A percentile compares a stretch with the other conserved stretches of the same genome.
Evolutionary conservation across 768 basidiomycete species (phyloP).

Genomic region (Trichaptum fuscoviolaceum): DNA sequence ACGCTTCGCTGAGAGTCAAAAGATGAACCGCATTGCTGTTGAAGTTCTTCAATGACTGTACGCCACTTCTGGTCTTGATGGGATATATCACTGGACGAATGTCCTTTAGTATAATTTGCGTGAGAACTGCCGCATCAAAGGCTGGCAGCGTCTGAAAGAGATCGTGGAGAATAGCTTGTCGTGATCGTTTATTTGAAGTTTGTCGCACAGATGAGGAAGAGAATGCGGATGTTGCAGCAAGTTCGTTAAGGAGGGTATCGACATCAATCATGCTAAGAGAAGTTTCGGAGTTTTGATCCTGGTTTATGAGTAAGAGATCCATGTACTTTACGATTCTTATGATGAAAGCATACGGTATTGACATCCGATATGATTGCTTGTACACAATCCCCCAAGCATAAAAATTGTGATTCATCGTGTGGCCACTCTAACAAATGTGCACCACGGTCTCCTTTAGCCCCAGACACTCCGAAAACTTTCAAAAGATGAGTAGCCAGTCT

Average conservation of each 20-base stretch:
- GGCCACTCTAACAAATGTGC: conserved; percentile 34
- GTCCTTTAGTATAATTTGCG: conserved; percentile 88
- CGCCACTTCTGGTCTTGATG: conserved; percentile 44
- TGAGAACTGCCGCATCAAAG: conserved; percentile 59
- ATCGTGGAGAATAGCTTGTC: conserved; percentile 36
- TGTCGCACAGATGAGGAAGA: conserved; percentile 45
- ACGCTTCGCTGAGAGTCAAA: conserved; percentile 57
- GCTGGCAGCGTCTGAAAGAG: conserved; percentile 61
- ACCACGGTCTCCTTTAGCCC: conserved; percentile 20
- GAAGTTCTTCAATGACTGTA: conserved; percentile 45
- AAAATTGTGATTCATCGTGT: conserved; percentile 24
- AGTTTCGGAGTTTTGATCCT: conserved; percentile 30
- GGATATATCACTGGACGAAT: conserved; percentile 76
- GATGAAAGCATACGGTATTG: not conserved
- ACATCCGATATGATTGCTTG: not conserved
- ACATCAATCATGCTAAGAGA: conserved; percentile 43
- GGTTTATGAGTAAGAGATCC: not conserved
- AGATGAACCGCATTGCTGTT: conserved; percentile 51
- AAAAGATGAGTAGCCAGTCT: conserved; percentile 48
- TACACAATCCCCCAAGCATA: not conserved
- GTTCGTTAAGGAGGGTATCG: conserved; percentile 64
- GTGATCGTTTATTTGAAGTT: not conserved
- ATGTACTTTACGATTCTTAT: not conserved
- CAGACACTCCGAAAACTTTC: conserved; percentile 39
- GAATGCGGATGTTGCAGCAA: conserved; percentile 63